phyloP scores from a whole-genome alignment of 371 early-diverging fungal species.

The Rhizopus arrhizus region DNA sequence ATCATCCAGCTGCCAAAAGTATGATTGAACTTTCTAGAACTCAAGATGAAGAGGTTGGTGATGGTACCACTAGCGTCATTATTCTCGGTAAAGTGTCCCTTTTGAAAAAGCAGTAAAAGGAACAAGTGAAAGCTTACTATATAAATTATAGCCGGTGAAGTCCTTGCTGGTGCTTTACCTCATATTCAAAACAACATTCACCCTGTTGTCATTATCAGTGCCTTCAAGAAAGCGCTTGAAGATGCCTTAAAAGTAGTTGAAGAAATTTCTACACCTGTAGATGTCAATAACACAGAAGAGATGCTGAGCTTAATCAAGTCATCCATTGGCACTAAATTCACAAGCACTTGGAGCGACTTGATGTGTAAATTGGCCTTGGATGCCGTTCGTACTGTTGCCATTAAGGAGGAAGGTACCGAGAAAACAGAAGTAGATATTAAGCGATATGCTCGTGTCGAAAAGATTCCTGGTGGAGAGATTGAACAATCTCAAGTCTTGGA shows the following conservation, averaged over 20 bases:
- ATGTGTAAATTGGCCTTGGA: slow-evolving; percentile 97
- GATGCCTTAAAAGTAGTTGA: slow-evolving; percentile 87
- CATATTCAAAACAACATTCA: slow-evolving; percentile 97
- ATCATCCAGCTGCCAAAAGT: slow-evolving; percentile 99
- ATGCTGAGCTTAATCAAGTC: slow-evolving; percentile 90
- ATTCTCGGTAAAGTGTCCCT: slow-evolving; percentile 77
- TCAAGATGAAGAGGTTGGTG: slow-evolving; percentile 99
- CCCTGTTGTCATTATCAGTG: slow-evolving; percentile 96
- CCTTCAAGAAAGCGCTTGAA: slow-evolving; percentile 91
- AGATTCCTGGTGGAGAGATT: slow-evolving; percentile 98
- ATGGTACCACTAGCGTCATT: slow-evolving; percentile 99
- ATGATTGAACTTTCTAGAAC: slow-evolving; percentile 99
- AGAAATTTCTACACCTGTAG: slow-evolving; percentile 82
- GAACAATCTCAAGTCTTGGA: slow-evolving; percentile 96
- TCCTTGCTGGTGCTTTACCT: slow-evolving; percentile 89
- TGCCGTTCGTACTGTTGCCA: slow-evolving; percentile 91
- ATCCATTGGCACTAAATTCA: slow-evolving; percentile 97
- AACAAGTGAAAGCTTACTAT: neutral
- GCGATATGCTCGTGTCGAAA: slow-evolving; percentile 97
- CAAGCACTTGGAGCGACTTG: slow-evolving; percentile 92
- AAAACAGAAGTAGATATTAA: slow-evolving; percentile 95
- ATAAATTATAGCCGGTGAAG: slow-evolving; percentile 86
- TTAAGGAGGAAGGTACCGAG: slow-evolving; percentile 72
- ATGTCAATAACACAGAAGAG: slow-evolving; percentile 81
- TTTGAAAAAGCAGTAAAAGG: neutral